A percentile compares a stretch with the other conserved stretches of the same genome.
Conservation (phyloP, 2,329 filamentous ascomycete species). For the Fusarium coffeatum region DNA sequence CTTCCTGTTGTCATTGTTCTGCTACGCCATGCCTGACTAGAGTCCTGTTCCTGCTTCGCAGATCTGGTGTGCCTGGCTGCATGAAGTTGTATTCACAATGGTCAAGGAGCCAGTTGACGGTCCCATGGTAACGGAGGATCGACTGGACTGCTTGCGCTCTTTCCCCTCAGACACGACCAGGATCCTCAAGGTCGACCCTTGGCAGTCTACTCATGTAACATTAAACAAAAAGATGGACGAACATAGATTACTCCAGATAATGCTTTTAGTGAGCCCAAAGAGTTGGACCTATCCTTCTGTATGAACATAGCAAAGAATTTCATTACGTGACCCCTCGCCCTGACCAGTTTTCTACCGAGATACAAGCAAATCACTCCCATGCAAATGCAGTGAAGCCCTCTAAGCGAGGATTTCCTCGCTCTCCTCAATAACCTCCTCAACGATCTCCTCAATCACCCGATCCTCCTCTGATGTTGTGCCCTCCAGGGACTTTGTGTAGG, state of each 20-base stretch:
- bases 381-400: slow-evolving; percentile 47
- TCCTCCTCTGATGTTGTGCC: slow-evolving; percentile 73
- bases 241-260: slow-evolving; percentile 35
- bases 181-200: neutral
- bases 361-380: slow-evolving; percentile 50
- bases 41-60: neutral
- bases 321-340: slow-evolving; percentile 52
- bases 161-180: neutral
- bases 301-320: slow-evolving; percentile 47
- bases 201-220: too few relatives aligned
- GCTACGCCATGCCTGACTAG: too few relatives aligned
- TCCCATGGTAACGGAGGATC: neutral
- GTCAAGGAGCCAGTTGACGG: neutral
- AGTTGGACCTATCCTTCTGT: slow-evolving; percentile 36
- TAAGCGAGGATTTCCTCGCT: slow-evolving; percentile 77
- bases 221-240: slow-evolving; percentile 6
- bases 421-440: slow-evolving; percentile 86
- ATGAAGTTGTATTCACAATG: neutral
- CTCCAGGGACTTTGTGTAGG: slow-evolving; percentile 64
- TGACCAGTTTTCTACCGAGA: slow-evolving; percentile 50
- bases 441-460: slow-evolving; percentile 86
- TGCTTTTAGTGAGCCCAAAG: slow-evolving; percentile 41
- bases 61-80: neutral
- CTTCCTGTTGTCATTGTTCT: too few relatives aligned
- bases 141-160: neutral